These are phyloP conservation scores for Trichoderma citrinoviride DNA, from an alignment of 2,329 filamentous ascomycete species.

Conservation along the genomic window DNA sequence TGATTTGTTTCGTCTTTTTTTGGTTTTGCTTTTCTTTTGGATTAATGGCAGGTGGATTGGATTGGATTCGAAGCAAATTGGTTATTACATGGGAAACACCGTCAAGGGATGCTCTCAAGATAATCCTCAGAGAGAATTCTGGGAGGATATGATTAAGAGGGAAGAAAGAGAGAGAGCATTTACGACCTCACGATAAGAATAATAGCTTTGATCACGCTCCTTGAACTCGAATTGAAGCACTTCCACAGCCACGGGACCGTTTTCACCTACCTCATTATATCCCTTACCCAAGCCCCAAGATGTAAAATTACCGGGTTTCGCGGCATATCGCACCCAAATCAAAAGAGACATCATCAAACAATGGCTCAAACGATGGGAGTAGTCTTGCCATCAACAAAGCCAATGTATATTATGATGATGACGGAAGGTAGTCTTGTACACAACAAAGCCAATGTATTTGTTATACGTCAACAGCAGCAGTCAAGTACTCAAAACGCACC, in stretches of 20 bases:
- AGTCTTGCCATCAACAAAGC: not conserved
- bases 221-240: not conserved
- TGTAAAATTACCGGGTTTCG: no score
- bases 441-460: not conserved
- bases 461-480: not conserved
- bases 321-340: no score
- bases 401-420: no score
- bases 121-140: not conserved
- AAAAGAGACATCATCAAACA: no score
- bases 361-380: not conserved
- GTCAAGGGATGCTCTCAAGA: no score
- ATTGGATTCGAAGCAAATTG: not conserved
- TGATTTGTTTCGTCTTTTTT: conserved; percentile 8
- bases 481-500: not conserved
- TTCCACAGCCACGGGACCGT: not conserved
- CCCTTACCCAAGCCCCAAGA: not conserved
- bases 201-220: not conserved
- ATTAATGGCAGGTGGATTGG: conserved; percentile 6
- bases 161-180: not conserved
- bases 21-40: not conserved
- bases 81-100: not conserved
- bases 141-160: not conserved
- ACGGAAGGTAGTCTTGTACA: not conserved
- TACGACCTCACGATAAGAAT: conserved; percentile 12
- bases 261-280: not conserved